Evolutionary conservation across 2,329 filamentous ascomycete genomes (phyloP), one percentile per base, ranked within the genome.

Genomic region (Phyllosticta citribraziliensis): DNA sequence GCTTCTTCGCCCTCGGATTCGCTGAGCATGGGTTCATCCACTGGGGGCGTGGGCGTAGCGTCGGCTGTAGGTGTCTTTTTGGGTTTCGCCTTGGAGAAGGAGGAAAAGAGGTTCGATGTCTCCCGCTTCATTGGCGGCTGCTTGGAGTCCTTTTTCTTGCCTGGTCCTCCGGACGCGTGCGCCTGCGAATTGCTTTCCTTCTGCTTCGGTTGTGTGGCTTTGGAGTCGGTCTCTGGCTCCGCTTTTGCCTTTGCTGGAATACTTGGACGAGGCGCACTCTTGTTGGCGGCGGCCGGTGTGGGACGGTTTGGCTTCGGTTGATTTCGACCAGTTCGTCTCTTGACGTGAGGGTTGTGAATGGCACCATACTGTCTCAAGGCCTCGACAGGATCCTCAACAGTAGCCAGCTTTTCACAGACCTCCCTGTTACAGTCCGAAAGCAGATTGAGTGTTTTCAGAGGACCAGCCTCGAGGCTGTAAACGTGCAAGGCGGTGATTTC

Each of bases 401-500:
- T 74, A 57, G 82, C 78, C 2, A 85, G 77, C 8, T 79, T 78
- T 19, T 81, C 75, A 10, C 89, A 78, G 63, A 52, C 19, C 55
- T 89, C 83, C 25, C 84, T 81, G 52, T 84, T 84, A 50, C 86
- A 83, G 60, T 94, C 87, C 3, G 86, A 84, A 50, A 97, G 78
- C 0, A 87, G 72, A 67, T 89, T 84, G 19, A 94, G 74, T 69
- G 79, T 20, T n/a, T 57, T 56, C 30, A 91, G 78, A 0, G 85
- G 82, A 47, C 84, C 82, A 1, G 88, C 82, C 52, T 89, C 86
- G 19, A 97, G 70, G 68, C 91, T 96, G 76, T 97, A 97, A 52
- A 97, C 77, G 67, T 97, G 91, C 63, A 96, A 86, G 0, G 89
- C 88, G 0, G 80, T 81, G 59, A 96, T 84, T n/a, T 84, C 78